A percentile compares a stretch with the other conserved stretches of the same genome.
These are phyloP conservation scores for Candida awuae DNA, from an alignment of 805 yeast genomes.

Conservation along the genomic window DNA sequence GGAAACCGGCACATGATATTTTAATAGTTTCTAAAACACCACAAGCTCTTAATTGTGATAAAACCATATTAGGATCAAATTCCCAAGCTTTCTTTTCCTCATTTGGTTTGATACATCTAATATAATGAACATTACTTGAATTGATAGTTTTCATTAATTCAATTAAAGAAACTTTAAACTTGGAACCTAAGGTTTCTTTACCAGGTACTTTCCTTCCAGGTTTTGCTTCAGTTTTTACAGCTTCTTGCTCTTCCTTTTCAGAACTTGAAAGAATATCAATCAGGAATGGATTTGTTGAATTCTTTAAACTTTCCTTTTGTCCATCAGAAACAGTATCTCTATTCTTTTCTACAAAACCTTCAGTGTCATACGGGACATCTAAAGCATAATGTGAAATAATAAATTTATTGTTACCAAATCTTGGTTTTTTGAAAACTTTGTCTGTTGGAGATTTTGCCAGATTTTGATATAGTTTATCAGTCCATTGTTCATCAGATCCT, in stretches of 20 bases:
- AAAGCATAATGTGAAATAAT: constrained; percentile 90
- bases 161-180: constrained; percentile 84
- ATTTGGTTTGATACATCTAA: constrained; percentile 95
- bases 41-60: constrained; percentile 93
- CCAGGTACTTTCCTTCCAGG: constrained; percentile 36
- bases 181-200: constrained; percentile 91
- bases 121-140: constrained; percentile 92
- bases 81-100: constrained; percentile 93
- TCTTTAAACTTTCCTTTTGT: constrained; percentile 74
- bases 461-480: constrained; percentile 79
- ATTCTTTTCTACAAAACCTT: constrained; percentile 93
- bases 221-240: constrained; percentile 27
- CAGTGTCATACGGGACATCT: constrained; percentile 86
- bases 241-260: constrained; percentile 44
- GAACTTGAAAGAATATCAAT: constrained; percentile 55
- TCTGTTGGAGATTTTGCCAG: constrained; percentile 71
- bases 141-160: constrained; percentile 90
- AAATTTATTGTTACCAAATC: constrained; percentile 88
- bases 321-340: constrained; percentile 97
- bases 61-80: constrained; percentile 90
- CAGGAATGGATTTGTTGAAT: constrained; percentile 59
- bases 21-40: constrained; percentile 97
- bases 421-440: constrained; percentile 79
- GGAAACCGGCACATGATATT: constrained; percentile 97
- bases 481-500: constrained; percentile 89